Base-by-base conservation (phyloP, 2,329 filamentous ascomycete genomes). In the Seiridium cupressi region DNA sequence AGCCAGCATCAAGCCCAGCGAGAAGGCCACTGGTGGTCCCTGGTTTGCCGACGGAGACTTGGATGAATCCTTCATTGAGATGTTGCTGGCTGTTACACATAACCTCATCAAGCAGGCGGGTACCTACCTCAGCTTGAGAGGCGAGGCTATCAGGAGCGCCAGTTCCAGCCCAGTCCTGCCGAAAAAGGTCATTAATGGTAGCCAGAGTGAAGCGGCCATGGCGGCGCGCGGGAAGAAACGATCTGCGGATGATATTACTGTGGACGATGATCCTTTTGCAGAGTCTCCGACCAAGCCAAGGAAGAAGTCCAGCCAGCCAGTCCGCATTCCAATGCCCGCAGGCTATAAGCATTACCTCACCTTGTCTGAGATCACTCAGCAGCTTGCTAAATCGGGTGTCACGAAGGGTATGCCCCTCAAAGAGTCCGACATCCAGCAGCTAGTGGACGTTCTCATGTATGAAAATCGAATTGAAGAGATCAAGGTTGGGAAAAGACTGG, bases 11-110 rank as follows among this genome's bases (percentile, higher is more conserved):
- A 86, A 88, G 9, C 94, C 95, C 0, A 92, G 89, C 58, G 93
- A 97, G 63, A 90, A 95, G 63, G 91, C 96, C 51, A 96, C 93
- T 0, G 95, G 95, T 53, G 95, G 95, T 1, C 90, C 92, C 7
- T 99, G 94, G 92, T 97, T 95, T 74, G 93, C 91, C 6, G 93
- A 97, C 64, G 91, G 92, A 57, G 90, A 93, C 65, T 84, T 98
- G 10, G 95, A 99, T 75, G 89, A 91, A 64, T 90, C 90, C 61
- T 92, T 99, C 72, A 93, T 98, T 68, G 87, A 91, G 60, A 86
- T 87, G 47, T 81, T 97, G 55, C 86, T 90, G 62, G 83, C 67
- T 46, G 68, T 73, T 9, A 68, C 73, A 44, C 68, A 74, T 51
- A 63, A 66, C 31, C 66, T 74, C 53, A 68, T 72, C 44, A 72